phyloP scores from a whole-genome alignment of 495 filamentous ascomycete species.

The Lasiosphaeria ovina region DNA sequence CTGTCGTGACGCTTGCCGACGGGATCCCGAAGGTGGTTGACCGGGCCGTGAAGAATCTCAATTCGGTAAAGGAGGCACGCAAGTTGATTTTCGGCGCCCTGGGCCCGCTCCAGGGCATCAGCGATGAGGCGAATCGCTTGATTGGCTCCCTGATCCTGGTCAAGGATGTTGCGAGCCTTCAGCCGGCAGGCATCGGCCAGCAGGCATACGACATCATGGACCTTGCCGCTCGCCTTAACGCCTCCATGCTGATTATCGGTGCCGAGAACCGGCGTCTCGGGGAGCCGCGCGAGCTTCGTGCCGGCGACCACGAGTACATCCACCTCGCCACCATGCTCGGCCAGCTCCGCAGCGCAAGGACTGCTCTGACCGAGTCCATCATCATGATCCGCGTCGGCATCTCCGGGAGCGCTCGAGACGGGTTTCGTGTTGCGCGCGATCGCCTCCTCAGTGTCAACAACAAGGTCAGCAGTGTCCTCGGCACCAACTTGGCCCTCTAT shows the following conservation, averaged over 20 bases:
- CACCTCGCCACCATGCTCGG: conserved; percentile 15
- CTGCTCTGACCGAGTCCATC: conserved; percentile 8
- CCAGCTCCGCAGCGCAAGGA: conserved; percentile 5
- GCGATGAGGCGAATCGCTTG: conserved; percentile 8
- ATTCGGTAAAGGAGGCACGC: conserved; percentile 8
- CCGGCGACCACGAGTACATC: background rate
- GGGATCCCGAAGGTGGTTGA: conserved; percentile 11
- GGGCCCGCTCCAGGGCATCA: conserved; percentile 14
- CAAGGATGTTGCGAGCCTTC: conserved; percentile 3
- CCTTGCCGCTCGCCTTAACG: conserved; percentile 1
- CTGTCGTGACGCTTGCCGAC: conserved; percentile 7
- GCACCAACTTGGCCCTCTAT: conserved; percentile 10
- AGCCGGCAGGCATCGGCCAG: conserved; percentile 12
- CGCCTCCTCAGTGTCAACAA: conserved; percentile 6
- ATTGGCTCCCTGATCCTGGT: conserved; percentile 7
- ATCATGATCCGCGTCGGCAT: conserved; percentile 10
- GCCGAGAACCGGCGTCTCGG: conserved; percentile 15
- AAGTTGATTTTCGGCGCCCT: conserved; percentile 13
- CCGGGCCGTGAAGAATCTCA: conserved; percentile 11
- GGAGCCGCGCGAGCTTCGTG: background rate
- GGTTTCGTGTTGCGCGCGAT: conserved; percentile 2
- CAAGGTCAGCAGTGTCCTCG: conserved; percentile 6
- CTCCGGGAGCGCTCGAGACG: conserved; percentile 9
- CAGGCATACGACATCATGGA: conserved; percentile 8
- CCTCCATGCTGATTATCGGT: conserved; percentile 17